These are phyloP conservation scores for Wickerhamomyces rabaulensis DNA, from an alignment of 805 yeast genomes.

Conservation along the genomic window DNA sequence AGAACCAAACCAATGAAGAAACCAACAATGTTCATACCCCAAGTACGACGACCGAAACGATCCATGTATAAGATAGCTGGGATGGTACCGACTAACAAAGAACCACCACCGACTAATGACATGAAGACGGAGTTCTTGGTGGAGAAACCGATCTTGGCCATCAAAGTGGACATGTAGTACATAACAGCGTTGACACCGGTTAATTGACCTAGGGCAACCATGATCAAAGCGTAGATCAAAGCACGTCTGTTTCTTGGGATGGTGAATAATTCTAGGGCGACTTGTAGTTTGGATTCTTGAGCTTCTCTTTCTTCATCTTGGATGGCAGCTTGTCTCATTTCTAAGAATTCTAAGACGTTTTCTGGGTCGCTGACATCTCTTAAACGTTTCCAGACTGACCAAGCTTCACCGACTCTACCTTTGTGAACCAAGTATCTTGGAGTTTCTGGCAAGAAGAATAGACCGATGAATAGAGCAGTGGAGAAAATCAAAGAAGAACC, in stretches of 20 bases:
- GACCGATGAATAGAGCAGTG: conserved; percentile 42
- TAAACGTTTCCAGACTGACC: conserved; percentile 48
- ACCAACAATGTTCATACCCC: conserved; percentile 55
- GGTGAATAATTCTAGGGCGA: conserved; percentile 46
- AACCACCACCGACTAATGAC: conserved; percentile 68
- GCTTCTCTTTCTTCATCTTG: conserved; percentile 38
- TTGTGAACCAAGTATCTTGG: conserved; percentile 54
- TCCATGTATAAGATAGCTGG: conserved; percentile 61
- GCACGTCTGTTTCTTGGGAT: conserved; percentile 60
- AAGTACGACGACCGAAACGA: conserved; percentile 49
- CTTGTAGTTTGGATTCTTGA: conserved; percentile 31
- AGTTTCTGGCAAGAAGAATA: conserved; percentile 54
- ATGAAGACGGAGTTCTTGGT: conserved; percentile 50
- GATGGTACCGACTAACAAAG: conserved; percentile 56
- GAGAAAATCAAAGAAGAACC: conserved; percentile 61
- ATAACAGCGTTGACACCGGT: conserved; percentile 65
- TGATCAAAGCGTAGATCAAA: conserved; percentile 47
- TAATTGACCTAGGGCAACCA: conserved; percentile 58
- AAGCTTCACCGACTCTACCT: conserved; percentile 47
- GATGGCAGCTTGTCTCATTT: conserved; percentile 47
- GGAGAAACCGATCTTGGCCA: conserved; percentile 50
- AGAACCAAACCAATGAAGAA: conserved; percentile 56
- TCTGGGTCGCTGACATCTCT: conserved; percentile 40
- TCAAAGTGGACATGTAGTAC: conserved; percentile 58
- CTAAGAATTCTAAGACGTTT: conserved; percentile 50